Evolutionary conservation across 106 monocot species (phyloP), one percentile per base, ranked within the genome.

Genomic region (Cymbidium sinense): DNA sequence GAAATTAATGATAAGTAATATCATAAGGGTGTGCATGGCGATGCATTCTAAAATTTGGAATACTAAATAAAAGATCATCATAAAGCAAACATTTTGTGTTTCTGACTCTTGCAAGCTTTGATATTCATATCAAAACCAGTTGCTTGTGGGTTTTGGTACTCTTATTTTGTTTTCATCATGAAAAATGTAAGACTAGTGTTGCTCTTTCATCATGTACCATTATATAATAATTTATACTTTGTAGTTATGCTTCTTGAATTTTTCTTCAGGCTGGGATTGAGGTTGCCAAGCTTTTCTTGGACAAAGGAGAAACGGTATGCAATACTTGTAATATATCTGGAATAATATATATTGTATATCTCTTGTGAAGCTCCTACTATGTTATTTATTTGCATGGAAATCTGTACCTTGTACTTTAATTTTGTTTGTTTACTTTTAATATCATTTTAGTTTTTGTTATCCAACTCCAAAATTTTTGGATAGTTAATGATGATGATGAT

Each of bases 251-350:
- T 37, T 43, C 31, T 80, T 51, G 18, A 31, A 25, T 77, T 76
- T 43, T 81, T 74, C 80, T 52, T 12, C 77, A 96, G 96, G 87
- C 88, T 84, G 96, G 93, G 19, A 87, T 96, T 77, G 96, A 96
- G 83, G 85, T 90, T 84, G 89, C 96, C 35, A 94, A 94, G 77
- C 89, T 96, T 47, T 96, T 96, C 79, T 70, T 96, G 76, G 75
- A 86, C 64, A 81, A 89, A 87, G 96, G 91, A 77, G 89, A 96
- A 76, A 94, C 89, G 51, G 96, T 96, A 88, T 69, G 85, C 64
- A 73, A 21, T 47, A 25, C 62, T 36, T 74, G 12, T 39, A 41
- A 15, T 39, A 35, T 77, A 47, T 70, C 52, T 77, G 34, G 27
- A 61, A 25, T 29, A 78, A 69, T 77, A 64, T 58, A 34, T 69